Evolutionary conservation across 306 rosid species (phyloP), one percentile per base, ranked within the genome.

Genomic region (Alnus rubra): DNA sequence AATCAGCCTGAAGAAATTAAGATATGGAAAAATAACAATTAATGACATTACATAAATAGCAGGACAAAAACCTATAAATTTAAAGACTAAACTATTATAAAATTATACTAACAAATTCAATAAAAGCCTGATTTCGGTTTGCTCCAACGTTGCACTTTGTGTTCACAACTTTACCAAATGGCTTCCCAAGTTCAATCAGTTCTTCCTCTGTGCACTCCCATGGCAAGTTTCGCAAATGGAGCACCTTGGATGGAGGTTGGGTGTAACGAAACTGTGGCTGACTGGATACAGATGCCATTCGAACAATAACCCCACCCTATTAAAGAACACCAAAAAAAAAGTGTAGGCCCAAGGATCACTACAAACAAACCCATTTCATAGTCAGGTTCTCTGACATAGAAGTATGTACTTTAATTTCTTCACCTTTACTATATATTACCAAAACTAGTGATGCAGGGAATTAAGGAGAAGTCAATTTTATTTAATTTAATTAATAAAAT

Each of bases 161-260:
- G 90, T 96, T 96, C 23, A 96, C 99, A 76, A 96, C 99, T 91
- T 93, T 93, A 75, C 99, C 99, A 88, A 96, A 96, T n/a, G 99
- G 99, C 90, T 96, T 96, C 71, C 99, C 99, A 78, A 96, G 96
- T 80, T 96, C 98, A 82, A 96, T 78, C 37, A 96, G 86, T 74
- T 96, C 99, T 86, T 96, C 98, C 86, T 96, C 99, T 0, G 94
- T 83, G 86, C 99, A 96, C 79, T 96, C 99, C 99, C 99, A 96
- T 0, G 99, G 99, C 92, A 96, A 86, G 88, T 96, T 96, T 68
- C 99, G 89, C 84, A 96, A 82, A 86, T 96, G 99, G 52, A 96
- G 99, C 47, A 96, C 99, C 90, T 96, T 96, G 14, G 99, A 96
- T 4, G 99, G 99, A 0, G 99, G 94, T 79, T 96, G 99, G n/a